phyloP scores from a whole-genome alignment of 176 grass and related monocot genomes.

The Pontederia paniculata region DNA sequence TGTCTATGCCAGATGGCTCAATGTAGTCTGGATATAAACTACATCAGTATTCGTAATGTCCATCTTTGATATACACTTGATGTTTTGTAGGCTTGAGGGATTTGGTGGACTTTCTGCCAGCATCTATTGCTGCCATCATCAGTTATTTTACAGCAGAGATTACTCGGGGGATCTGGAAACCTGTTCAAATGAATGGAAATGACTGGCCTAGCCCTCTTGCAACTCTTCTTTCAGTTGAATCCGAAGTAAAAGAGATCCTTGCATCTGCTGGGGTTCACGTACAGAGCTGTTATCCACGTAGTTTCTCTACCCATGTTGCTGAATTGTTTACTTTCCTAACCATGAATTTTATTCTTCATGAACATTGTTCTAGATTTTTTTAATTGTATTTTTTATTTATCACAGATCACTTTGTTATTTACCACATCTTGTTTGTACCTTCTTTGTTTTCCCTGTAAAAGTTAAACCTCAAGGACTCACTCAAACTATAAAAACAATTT shows the following conservation, averaged over 20 bases:
- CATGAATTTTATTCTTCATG: too few relatives aligned
- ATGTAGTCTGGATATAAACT: background rate
- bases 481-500: too few relatives aligned
- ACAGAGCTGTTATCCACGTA: conserved; percentile 90
- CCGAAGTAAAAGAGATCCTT: conserved; percentile 90
- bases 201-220: conserved; percentile 87
- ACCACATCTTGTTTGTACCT: too few relatives aligned
- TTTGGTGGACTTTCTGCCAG: conserved; percentile 89
- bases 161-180: conserved; percentile 95
- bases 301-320: background rate
- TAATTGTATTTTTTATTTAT: too few relatives aligned
- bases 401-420: too few relatives aligned
- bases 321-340: background rate
- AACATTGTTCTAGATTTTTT: too few relatives aligned
- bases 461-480: too few relatives aligned
- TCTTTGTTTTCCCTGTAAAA: too few relatives aligned
- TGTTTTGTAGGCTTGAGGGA: conserved; percentile 72
- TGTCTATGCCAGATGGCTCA: too few relatives aligned
- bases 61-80: conserved; percentile 15
- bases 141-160: conserved; percentile 98
- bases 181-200: conserved; percentile 90
- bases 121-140: conserved; percentile 84
- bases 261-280: conserved; percentile 85
- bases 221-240: conserved; percentile 75
- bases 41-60: background rate